Evolutionary conservation across 2,329 filamentous ascomycete genomes (phyloP).

Genomic region (Coleophoma cylindrospora): DNA sequence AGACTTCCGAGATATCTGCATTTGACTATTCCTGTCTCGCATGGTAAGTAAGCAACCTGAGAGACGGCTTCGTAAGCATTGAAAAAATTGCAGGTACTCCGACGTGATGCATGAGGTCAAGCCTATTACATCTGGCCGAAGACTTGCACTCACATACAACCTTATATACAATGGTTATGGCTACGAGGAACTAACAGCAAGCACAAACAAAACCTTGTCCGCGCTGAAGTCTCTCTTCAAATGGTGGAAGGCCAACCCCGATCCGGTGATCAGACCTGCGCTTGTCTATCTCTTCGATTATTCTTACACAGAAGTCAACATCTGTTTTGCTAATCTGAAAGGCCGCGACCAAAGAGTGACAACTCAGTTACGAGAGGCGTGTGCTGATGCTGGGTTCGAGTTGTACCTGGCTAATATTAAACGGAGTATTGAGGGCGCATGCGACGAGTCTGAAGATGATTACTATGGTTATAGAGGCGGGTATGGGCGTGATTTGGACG

Average conservation of each 20-base stretch:
- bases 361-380: background rate
- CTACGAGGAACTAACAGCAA: background rate
- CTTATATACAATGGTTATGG: background rate
- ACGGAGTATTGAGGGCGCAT: background rate
- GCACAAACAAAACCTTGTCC: background rate
- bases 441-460: background rate
- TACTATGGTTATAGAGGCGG: background rate
- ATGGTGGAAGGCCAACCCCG: background rate
- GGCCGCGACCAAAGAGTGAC: background rate
- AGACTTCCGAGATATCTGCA: conserved; percentile 24
- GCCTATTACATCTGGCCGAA: background rate
- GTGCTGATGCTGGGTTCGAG: background rate
- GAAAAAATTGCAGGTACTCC: conserved; percentile 36
- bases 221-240: background rate
- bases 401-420: background rate
- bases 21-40: conserved; percentile 26
- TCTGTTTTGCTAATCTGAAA: background rate
- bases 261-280: background rate
- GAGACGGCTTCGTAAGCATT: too few species aligned
- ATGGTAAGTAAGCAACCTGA: conserved; percentile 4
- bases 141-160: background rate
- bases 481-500: background rate
- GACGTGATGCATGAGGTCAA: conserved; percentile 42
- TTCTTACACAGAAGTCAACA: background rate
- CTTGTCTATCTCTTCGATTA: background rate